Percentiles rank a stretch among this genome's conserved stretches.
Evolutionary conservation across 805 yeast genomes (phyloP).

Genomic region (Candida odintsovae): DNA sequence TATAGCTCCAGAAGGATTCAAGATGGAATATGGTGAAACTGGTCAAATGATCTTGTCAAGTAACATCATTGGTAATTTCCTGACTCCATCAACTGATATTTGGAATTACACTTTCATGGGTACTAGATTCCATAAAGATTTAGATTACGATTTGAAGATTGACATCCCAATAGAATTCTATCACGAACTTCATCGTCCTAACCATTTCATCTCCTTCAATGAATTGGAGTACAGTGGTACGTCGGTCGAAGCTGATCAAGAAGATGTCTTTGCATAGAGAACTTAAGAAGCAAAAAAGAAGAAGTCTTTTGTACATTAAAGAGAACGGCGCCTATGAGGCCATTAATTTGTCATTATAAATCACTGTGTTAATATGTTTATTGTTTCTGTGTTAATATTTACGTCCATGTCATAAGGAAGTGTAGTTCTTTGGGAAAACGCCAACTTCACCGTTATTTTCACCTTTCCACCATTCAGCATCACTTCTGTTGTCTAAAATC

Average conservation of each 20-base stretch:
- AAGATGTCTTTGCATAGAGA: slow-evolving; percentile 48
- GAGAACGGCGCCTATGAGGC: background rate
- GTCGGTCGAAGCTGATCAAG: slow-evolving; percentile 60
- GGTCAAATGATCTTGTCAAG: slow-evolving; percentile 73
- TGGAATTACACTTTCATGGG: slow-evolving; percentile 95
- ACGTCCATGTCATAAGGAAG: background rate
- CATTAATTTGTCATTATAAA: background rate
- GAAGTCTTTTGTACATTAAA: background rate
- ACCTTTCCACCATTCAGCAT: slow-evolving; percentile 23
- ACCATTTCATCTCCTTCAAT: slow-evolving; percentile 74
- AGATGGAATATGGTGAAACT: slow-evolving; percentile 48
- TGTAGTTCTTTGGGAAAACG: slow-evolving; percentile 19
- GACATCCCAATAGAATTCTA: slow-evolving; percentile 82
- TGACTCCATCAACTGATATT: slow-evolving; percentile 76
- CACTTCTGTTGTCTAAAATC: slow-evolving; percentile 24
- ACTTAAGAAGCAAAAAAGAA: background rate
- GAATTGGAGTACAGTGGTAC: slow-evolving; percentile 47
- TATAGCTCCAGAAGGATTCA: slow-evolving; percentile 62
- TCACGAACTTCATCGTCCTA: slow-evolving; percentile 81
- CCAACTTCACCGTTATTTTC: slow-evolving; percentile 15
- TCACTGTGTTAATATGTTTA: background rate
- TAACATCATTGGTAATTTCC: slow-evolving; percentile 69
- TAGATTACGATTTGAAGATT: slow-evolving; percentile 56
- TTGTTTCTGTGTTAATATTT: background rate
- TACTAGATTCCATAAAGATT: slow-evolving; percentile 67